These are phyloP conservation scores for Eleusine indica DNA, from an alignment of 176 grass and related monocot species.

Conservation along the genomic window DNA sequence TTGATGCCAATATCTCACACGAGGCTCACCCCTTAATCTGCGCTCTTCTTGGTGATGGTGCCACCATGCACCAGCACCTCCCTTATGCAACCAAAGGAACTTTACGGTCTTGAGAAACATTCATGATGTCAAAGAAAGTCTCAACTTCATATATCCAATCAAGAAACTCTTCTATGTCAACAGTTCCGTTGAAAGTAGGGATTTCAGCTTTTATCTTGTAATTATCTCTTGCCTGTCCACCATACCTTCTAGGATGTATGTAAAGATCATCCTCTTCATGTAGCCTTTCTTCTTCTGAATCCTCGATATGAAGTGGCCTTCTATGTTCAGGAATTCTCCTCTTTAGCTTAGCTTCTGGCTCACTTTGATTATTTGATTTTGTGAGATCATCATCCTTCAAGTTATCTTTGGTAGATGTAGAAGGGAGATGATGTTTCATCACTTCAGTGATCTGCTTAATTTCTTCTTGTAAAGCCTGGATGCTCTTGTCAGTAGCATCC, in stretches of 20 bases:
- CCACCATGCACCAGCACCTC: slow-evolving; percentile 16
- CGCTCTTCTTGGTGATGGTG: background rate
- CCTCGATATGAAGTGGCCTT: no score
- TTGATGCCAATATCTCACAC: background rate
- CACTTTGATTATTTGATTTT: no score
- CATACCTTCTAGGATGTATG: background rate
- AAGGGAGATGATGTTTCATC: background rate
- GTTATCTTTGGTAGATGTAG: no score
- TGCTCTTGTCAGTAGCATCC: background rate
- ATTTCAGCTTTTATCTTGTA: background rate
- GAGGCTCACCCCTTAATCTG: background rate
- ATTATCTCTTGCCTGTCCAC: background rate
- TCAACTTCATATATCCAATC: slow-evolving; percentile 23
- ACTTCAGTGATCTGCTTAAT: background rate
- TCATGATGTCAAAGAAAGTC: background rate
- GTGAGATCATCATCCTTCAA: no score
- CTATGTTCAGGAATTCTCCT: no score
- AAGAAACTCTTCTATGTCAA: background rate
- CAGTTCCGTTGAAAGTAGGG: background rate
- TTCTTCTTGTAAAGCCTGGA: background rate
- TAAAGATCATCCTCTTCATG: background rate
- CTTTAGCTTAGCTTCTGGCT: no score
- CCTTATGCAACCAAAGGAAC: slow-evolving; percentile 8
- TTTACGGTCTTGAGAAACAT: background rate
- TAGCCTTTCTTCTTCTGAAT: no score